Percentiles rank a stretch among this genome's conserved stretches.
phyloP scores from a whole-genome alignment of 768 basidiomycete genomes.

The Gymnopilus junonius region DNA sequence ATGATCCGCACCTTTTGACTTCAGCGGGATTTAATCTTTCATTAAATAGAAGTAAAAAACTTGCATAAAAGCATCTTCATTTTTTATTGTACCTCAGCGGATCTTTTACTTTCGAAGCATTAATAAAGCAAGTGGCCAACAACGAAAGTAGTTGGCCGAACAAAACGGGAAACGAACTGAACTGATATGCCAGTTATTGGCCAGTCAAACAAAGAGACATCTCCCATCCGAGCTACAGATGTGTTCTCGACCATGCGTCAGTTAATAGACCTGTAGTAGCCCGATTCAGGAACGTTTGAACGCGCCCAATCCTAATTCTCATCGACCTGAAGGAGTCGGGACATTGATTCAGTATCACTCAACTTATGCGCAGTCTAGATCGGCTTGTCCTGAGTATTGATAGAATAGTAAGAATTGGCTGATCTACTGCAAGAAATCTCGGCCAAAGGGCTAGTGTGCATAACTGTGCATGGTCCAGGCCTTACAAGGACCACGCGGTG shows the following conservation, averaged over 20 bases:
- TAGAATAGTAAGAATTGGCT: background rate
- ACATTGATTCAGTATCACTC: too few relatives aligned
- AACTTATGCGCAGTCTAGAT: background rate
- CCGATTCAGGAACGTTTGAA: background rate
- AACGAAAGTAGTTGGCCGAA: too few relatives aligned
- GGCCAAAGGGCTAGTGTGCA: background rate
- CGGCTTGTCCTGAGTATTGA: background rate
- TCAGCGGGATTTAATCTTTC: background rate
- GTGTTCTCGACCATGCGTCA: background rate
- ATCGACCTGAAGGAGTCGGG: too few relatives aligned
- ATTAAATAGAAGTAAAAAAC: background rate
- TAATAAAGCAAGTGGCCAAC: too few relatives aligned
- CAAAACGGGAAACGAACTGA: background rate
- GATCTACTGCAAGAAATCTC: background rate
- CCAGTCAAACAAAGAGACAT: background rate
- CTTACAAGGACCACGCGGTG: background rate
- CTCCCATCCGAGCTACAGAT: background rate
- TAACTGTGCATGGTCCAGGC: background rate
- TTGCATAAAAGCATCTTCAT: background rate
- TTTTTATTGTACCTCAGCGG: background rate
- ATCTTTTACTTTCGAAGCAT: background rate
- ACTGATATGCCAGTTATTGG: background rate
- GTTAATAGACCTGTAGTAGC: background rate
- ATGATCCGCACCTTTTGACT: background rate
- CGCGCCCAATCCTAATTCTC: too few relatives aligned